These are phyloP conservation scores for Candida arabinofermentans DNA, from an alignment of 805 yeast genomes.

Conservation along the genomic window DNA sequence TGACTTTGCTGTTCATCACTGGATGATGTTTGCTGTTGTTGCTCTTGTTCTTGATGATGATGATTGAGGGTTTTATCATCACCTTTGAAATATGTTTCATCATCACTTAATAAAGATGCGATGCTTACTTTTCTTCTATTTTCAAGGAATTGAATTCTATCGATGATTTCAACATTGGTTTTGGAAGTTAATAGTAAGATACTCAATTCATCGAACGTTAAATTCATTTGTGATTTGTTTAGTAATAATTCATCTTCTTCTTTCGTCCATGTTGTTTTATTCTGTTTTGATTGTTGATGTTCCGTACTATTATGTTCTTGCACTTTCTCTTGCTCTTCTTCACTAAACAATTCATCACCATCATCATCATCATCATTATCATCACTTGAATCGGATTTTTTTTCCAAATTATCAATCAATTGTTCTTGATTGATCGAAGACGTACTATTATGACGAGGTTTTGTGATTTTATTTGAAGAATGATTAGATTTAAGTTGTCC, in stretches of 20 bases:
- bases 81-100: too few relatives aligned
- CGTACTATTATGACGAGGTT: neutral
- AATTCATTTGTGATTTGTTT: slow-evolving; percentile 50
- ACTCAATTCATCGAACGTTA: slow-evolving; percentile 68
- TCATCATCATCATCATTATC: neutral
- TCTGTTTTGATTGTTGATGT: neutral
- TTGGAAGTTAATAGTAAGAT: slow-evolving; percentile 63
- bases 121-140: slow-evolving; percentile 10
- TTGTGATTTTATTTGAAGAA: neutral
- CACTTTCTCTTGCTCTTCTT: neutral
- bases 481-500: slow-evolving; percentile 32
- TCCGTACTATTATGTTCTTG: neutral
- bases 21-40: neutral
- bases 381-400: too few relatives aligned
- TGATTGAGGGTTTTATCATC: neutral
- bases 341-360: too few relatives aligned
- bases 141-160: slow-evolving; percentile 49
- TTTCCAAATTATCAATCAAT: too few relatives aligned
- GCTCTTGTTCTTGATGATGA: neutral
- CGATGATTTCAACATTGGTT: slow-evolving; percentile 69
- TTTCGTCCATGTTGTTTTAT: slow-evolving; percentile 39
- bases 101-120: slow-evolving; percentile 7
- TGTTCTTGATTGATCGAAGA: too few relatives aligned
- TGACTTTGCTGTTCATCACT: neutral
- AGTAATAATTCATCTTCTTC: slow-evolving; percentile 72